Conservation (phyloP, 495 filamentous ascomycete genomes). For the Tuber brumale region DNA sequence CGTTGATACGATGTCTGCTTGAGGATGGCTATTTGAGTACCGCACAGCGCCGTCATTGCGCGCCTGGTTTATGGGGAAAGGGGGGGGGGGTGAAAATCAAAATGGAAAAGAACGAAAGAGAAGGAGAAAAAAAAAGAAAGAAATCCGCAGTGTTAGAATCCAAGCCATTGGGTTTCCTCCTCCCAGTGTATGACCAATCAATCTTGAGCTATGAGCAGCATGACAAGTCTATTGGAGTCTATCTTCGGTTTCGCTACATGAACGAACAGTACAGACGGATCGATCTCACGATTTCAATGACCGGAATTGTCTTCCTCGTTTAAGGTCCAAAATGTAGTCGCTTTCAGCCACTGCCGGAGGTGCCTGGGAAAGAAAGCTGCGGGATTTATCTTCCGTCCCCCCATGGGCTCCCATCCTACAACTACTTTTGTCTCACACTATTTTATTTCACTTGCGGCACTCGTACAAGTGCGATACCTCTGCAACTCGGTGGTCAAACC, state of each 20-base stretch:
- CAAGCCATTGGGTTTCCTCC: not conserved
- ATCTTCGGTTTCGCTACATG: slow-evolving; percentile 1
- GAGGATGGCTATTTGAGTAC: not conserved
- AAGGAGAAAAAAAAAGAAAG: not conserved
- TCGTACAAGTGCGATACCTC: not conserved
- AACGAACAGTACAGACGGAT: not conserved
- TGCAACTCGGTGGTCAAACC: not conserved
- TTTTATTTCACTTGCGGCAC: not conserved
- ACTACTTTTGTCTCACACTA: not conserved
- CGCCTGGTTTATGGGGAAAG: not conserved
- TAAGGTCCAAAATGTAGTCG: not conserved
- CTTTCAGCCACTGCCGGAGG: slow-evolving; percentile 5
- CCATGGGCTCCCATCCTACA: not conserved
- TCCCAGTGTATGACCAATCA: not conserved
- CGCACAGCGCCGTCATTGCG: not conserved
- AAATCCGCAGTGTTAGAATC: not conserved
- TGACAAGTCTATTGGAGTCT: not conserved
- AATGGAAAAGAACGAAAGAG: not conserved
- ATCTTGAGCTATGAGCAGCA: not conserved
- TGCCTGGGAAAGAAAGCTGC: not conserved
- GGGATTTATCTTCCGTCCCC: not conserved
- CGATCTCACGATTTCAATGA: slow-evolving; percentile 3
- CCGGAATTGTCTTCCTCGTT: not conserved
- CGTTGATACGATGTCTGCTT: not conserved
- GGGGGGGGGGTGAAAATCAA: not conserved